Conservation (phyloP, 257 asterid species). For the Paraleonurus japonicus region DNA sequence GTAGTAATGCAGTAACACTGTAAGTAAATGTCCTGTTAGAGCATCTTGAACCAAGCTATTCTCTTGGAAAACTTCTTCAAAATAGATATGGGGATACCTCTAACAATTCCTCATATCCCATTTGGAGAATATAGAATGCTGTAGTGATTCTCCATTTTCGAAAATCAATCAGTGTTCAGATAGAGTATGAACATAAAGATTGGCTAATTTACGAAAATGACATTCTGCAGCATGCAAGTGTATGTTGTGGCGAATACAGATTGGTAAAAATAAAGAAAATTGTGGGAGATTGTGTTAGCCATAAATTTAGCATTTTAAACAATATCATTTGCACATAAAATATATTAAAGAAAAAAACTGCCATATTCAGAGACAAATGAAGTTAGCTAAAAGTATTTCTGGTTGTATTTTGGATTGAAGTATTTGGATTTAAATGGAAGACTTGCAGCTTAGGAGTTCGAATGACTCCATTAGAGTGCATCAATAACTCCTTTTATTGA, state of each 20-base stretch:
- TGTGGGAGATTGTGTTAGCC: background rate
- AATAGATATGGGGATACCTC: background rate
- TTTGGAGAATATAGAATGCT: background rate
- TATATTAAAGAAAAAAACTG: background rate
- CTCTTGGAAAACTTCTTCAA: background rate
- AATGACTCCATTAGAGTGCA: constrained; percentile 4
- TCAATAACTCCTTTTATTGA: background rate
- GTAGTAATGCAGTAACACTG: background rate
- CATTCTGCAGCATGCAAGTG: background rate
- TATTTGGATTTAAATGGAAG: background rate
- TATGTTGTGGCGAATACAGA: background rate
- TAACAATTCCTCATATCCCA: background rate
- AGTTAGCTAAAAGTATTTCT: background rate
- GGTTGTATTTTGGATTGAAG: background rate
- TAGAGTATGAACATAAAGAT: background rate
- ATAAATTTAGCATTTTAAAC: background rate
- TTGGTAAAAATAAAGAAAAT: background rate
- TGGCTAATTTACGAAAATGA: background rate
- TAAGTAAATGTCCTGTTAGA: background rate
- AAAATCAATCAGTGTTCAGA: background rate
- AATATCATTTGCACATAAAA: background rate
- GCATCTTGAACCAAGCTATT: background rate
- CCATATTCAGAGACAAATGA: background rate
- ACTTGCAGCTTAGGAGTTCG: background rate
- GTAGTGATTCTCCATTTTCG: background rate